Evolutionary conservation across 2,329 filamentous ascomycete genomes (phyloP).

Genomic region (Beauveria sp.): DNA sequence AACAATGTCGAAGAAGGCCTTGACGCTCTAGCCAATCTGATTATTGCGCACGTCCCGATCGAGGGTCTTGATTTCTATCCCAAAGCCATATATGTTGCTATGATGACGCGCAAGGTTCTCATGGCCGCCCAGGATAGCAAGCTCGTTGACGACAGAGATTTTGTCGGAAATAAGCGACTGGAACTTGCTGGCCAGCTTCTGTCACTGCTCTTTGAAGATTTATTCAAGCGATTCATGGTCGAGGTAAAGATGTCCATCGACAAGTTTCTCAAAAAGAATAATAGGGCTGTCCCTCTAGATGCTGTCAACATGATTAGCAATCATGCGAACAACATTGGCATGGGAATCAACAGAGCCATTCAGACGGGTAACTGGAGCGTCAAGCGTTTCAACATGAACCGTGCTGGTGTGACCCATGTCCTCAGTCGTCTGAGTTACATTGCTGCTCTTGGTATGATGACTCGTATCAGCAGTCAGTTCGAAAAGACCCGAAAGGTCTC

Average conservation of each 20-base stretch:
- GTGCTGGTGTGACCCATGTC: slow-evolving; percentile 93
- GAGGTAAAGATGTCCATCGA: slow-evolving; percentile 91
- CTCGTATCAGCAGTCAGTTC: slow-evolving; percentile 94
- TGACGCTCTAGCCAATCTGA: slow-evolving; percentile 83
- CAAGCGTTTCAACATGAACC: slow-evolving; percentile 98
- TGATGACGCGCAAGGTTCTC: slow-evolving; percentile 93
- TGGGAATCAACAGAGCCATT: slow-evolving; percentile 91
- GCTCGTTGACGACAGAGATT: slow-evolving; percentile 91
- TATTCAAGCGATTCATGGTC: slow-evolving; percentile 91
- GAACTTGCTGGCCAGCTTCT: slow-evolving; percentile 92
- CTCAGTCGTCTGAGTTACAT: slow-evolving; percentile 95
- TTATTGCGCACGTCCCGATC: slow-evolving; percentile 91
- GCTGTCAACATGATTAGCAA: slow-evolving; percentile 77
- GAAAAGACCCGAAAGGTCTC: slow-evolving; percentile 97
- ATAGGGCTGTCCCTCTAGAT: slow-evolving; percentile 81
- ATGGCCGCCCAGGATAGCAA: slow-evolving; percentile 89
- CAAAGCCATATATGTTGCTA: slow-evolving; percentile 93
- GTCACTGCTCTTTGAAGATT: slow-evolving; percentile 88
- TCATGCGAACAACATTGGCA: slow-evolving; percentile 79
- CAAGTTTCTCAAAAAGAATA: slow-evolving; percentile 90
- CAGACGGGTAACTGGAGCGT: slow-evolving; percentile 97
- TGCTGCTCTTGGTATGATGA: slow-evolving; percentile 98
- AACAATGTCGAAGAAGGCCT: slow-evolving; percentile 88
- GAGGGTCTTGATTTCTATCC: slow-evolving; percentile 88
- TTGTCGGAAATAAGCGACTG: slow-evolving; percentile 93